phyloP scores from a whole-genome alignment of 805 yeast species.

The Wickerhamia fluorescens region DNA sequence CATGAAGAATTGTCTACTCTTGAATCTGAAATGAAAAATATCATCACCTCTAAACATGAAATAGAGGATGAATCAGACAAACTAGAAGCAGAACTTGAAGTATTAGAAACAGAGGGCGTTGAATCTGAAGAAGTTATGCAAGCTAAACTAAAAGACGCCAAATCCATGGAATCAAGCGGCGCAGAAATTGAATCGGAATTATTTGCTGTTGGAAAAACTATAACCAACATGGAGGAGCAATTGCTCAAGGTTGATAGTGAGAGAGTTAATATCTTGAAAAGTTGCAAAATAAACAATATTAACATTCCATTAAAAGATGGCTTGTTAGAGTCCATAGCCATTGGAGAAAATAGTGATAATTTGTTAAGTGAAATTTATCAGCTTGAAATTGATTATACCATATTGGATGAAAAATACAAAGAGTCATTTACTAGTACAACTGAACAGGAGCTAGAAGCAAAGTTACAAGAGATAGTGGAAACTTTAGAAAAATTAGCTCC shows the following conservation, averaged over 20 bases:
- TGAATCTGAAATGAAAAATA: constrained; percentile 22
- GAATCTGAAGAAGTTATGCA: constrained; percentile 13
- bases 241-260: constrained; percentile 48
- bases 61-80: constrained; percentile 16
- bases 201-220: constrained; percentile 20
- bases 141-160: constrained; percentile 20
- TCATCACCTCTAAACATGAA: constrained; percentile 27
- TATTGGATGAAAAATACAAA: constrained; percentile 37
- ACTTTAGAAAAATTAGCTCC: constrained; percentile 56
- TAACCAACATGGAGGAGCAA: constrained; percentile 43
- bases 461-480: constrained; percentile 25
- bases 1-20: constrained; percentile 30
- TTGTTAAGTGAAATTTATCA: constrained; percentile 35
- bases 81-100: constrained; percentile 22
- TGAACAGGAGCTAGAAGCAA: constrained; percentile 29
- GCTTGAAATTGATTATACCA: constrained; percentile 49
- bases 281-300: constrained; percentile 68
- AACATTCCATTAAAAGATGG: constrained; percentile 59
- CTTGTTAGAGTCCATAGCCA: constrained; percentile 51
- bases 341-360: constrained; percentile 42
- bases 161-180: constrained; percentile 23
- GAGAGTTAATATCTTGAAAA: constrained; percentile 52
- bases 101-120: constrained; percentile 7
- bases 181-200: constrained; percentile 33
- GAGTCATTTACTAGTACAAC: constrained; percentile 32